These are phyloP conservation scores for Marasmius sp. DNA, from an alignment of 1,284 basidiomycete species.

Conservation along the genomic window DNA sequence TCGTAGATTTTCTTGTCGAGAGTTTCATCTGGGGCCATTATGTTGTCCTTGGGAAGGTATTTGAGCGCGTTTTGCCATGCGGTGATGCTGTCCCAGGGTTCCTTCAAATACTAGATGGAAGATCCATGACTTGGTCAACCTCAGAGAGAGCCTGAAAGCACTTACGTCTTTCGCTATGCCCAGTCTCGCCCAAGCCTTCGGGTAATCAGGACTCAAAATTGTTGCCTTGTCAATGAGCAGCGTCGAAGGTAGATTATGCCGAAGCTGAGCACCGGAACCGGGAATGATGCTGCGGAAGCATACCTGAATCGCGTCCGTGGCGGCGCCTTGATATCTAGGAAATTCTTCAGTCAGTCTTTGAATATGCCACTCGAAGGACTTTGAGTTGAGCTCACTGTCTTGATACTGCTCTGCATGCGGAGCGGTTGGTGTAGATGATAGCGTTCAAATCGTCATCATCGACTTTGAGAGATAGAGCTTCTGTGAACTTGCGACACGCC, in stretches of 20 bases:
- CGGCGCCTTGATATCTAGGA: too few species aligned
- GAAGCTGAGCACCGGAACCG: too few species aligned
- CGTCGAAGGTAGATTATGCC: too few species aligned
- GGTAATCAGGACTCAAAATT: slow-evolving; percentile 30
- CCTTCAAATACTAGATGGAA: background rate
- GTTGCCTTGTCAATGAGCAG: slow-evolving; percentile 22
- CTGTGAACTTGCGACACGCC: background rate
- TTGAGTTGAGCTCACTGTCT: slow-evolving; percentile 22
- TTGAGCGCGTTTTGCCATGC: background rate
- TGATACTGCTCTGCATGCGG: slow-evolving; percentile 26
- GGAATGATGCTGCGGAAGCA: too few species aligned
- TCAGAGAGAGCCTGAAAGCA: background rate
- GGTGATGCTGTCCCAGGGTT: background rate
- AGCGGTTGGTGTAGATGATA: slow-evolving; percentile 33
- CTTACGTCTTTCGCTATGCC: slow-evolving; percentile 26
- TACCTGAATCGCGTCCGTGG: too few species aligned
- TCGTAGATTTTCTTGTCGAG: background rate
- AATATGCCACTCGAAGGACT: too few species aligned
- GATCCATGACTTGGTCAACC: background rate
- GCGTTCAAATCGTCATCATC: slow-evolving; percentile 30
- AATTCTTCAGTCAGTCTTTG: too few species aligned
- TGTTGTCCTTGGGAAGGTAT: background rate
- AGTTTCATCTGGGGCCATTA: background rate
- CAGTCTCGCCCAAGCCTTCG: slow-evolving; percentile 33
- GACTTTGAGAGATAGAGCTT: slow-evolving; percentile 11